These are phyloP conservation scores for Chrysosphaeria jannelii DNA, from an alignment of 2,329 filamentous ascomycete species.

Conservation along the genomic window DNA sequence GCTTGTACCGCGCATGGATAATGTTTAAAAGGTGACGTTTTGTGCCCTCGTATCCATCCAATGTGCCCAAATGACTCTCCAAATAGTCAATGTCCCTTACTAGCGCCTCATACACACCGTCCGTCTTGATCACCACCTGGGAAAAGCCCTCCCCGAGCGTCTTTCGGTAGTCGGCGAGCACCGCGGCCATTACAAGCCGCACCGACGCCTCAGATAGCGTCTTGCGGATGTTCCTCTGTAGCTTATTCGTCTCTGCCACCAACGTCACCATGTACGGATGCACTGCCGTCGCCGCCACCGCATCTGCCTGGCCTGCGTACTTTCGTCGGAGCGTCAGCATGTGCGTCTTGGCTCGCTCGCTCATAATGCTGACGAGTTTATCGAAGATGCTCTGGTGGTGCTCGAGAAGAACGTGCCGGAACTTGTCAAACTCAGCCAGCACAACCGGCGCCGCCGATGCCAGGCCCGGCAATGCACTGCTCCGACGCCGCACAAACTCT, in stretches of 20 bases:
- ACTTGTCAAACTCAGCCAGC: conserved; percentile 69
- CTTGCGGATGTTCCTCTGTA: conserved; percentile 60
- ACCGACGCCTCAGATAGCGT: conserved; percentile 53
- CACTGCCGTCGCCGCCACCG: conserved; percentile 7
- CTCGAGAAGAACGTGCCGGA: conserved; percentile 56
- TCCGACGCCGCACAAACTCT: conserved; percentile 66
- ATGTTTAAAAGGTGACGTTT: no score
- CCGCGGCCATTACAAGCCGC: conserved; percentile 56
- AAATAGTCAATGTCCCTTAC: no score
- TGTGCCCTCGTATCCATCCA: no score
- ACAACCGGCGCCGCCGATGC: conserved; percentile 17
- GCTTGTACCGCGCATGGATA: no score
- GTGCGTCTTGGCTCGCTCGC: conserved; percentile 40
- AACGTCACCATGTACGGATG: conserved; percentile 66
- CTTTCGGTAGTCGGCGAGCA: conserved; percentile 62
- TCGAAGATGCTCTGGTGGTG: conserved; percentile 78
- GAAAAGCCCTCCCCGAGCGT: no score
- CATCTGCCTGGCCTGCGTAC: conserved; percentile 32
- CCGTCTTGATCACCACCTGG: no score
- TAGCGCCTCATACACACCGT: no score
- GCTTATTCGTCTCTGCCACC: conserved; percentile 55
- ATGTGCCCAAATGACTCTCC: no score
- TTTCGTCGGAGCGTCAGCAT: conserved; percentile 45
- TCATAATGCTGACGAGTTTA: conserved; percentile 84
- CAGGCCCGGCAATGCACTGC: conserved; percentile 20